These are phyloP conservation scores for Pyricularia sp. DNA, from an alignment of 2,329 filamentous ascomycete genomes.

Conservation along the genomic window DNA sequence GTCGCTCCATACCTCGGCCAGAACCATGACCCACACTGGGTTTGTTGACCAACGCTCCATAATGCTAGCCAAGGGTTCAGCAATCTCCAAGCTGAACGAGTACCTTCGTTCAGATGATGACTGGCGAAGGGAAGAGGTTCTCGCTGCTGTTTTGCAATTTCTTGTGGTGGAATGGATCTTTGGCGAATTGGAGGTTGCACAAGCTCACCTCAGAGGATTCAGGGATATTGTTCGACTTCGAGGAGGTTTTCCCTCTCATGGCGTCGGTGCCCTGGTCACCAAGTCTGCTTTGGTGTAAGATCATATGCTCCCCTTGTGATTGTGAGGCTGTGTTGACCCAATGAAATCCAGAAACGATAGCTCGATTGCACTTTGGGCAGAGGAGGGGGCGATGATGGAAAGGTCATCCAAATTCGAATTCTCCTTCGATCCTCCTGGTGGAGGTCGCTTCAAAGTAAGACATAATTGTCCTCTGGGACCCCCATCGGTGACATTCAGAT, in stretches of 20 bases:
- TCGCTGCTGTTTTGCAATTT: slow-evolving; percentile 34
- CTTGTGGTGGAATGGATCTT: slow-evolving; percentile 39
- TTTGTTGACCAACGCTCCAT: slow-evolving; percentile 29
- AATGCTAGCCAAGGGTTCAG: slow-evolving; percentile 27
- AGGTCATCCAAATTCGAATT: slow-evolving; percentile 22
- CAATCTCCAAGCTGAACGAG: slow-evolving; percentile 32
- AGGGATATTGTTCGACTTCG: slow-evolving; percentile 36
- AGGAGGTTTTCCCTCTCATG: slow-evolving; percentile 35
- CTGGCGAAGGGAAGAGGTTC: slow-evolving; percentile 27
- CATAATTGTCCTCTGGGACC: slow-evolving; percentile 37
- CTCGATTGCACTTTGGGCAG: slow-evolving; percentile 33
- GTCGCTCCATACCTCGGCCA: slow-evolving; percentile 34
- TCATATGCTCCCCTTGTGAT: slow-evolving; percentile 8
- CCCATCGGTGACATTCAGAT: slow-evolving; percentile 29
- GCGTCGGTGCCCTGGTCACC: slow-evolving; percentile 34
- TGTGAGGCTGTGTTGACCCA: neutral
- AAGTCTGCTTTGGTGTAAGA: slow-evolving; percentile 40
- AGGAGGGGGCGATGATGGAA: slow-evolving; percentile 29
- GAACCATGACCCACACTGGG: slow-evolving; percentile 33
- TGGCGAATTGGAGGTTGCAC: slow-evolving; percentile 30
- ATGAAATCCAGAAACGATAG: slow-evolving; percentile 27
- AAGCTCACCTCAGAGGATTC: slow-evolving; percentile 35
- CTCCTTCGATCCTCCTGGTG: slow-evolving; percentile 25
- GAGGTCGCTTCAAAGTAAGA: slow-evolving; percentile 25
- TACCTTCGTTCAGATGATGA: slow-evolving; percentile 22